Base-by-base conservation (phyloP, 1,284 basidiomycete genomes). In the Cutaneotrichosporon cavernicola region DNA sequence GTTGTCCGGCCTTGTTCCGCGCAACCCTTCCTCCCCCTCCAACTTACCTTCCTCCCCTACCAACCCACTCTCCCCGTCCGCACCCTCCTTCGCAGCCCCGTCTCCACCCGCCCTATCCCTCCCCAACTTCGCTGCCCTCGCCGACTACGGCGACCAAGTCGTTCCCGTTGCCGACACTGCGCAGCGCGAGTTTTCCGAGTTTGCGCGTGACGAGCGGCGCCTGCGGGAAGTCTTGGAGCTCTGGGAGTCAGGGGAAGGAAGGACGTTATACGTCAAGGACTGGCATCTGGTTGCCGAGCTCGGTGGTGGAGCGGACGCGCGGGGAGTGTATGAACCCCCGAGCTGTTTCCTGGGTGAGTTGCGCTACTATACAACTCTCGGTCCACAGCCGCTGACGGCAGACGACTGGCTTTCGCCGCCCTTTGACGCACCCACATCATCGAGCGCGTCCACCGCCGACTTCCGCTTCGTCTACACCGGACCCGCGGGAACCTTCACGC, bases 361-460 rank as follows among this genome's bases (percentile, higher is more conserved):
- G n/a, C 14, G 40, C 6, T 4, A 14, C 26, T 50, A 11, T 13
- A 5, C 18, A 18, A 18, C 8, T 18, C 43, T 21, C 8, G 9
- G 10, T 8, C 16, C 7, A 26, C 8, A 14, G 16, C 18, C 32
- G 57, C 66, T 67, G 55, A 68, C 38, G 3, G 5, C 69, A 65
- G 85, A 86, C 65, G 85, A 86, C 70, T 86, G 85, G 84, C 77
- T 84, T 64, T 82, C 82, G 62, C 76, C 77, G 1, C 69, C 77
- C 7, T 77, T 72, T 63, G 50, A 62, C 8, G 67, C 67, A 43
- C n/a, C 52, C 51, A 11, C 60, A 30, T 18, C 53, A 13, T 34
- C 49, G 11, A 57, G 65, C 14, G 56, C 67, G 21, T 63, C 66
- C 8, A 58, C 69, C 0, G 68, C 73, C 13, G 77, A 80, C 63